Conservation (phyloP, 768 basidiomycete genomes). For the Wakefieldia striispora region DNA sequence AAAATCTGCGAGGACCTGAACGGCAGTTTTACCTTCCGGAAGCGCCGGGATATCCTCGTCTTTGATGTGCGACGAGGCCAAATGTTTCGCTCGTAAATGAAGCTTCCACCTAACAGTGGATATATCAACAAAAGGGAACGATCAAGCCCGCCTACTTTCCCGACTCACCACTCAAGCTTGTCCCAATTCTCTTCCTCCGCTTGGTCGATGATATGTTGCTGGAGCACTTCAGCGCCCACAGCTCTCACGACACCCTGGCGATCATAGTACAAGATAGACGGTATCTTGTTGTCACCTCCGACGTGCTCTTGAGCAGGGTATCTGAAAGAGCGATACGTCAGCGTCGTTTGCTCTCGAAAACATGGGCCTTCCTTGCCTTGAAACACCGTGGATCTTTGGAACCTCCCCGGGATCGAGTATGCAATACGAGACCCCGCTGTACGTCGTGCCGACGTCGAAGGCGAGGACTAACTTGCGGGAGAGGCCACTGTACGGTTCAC, state of each 20-base stretch:
- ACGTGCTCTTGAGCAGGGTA: conserved; percentile 45
- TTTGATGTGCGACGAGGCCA: conserved; percentile 21
- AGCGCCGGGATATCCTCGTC: conserved; percentile 22
- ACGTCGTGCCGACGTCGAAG: conserved; percentile 47
- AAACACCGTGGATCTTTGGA: conserved; percentile 28
- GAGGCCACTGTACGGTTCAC: conserved; percentile 35
- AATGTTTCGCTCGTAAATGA: conserved; percentile 32
- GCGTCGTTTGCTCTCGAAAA: background rate
- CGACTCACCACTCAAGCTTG: conserved; percentile 40
- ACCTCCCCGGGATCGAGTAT: conserved; percentile 35
- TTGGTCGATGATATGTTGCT: conserved; percentile 34
- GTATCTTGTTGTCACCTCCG: conserved; percentile 48
- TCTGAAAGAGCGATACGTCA: conserved; percentile 21
- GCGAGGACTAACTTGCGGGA: conserved; percentile 42
- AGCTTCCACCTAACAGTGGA: conserved; percentile 29
- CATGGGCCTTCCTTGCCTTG: conserved; percentile 17
- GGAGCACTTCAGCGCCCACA: conserved; percentile 41
- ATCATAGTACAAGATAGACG: conserved; percentile 48
- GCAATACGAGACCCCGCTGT: conserved; percentile 37
- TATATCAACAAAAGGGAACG: background rate
- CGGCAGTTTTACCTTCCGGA: conserved; percentile 16
- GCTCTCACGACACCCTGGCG: conserved; percentile 37
- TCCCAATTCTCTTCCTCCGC: conserved; percentile 38
- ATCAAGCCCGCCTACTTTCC: background rate
- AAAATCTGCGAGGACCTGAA: conserved; percentile 27